phyloP scores from a whole-genome alignment of 495 filamentous ascomycete genomes.

The Xylaria flabelliformis region DNA sequence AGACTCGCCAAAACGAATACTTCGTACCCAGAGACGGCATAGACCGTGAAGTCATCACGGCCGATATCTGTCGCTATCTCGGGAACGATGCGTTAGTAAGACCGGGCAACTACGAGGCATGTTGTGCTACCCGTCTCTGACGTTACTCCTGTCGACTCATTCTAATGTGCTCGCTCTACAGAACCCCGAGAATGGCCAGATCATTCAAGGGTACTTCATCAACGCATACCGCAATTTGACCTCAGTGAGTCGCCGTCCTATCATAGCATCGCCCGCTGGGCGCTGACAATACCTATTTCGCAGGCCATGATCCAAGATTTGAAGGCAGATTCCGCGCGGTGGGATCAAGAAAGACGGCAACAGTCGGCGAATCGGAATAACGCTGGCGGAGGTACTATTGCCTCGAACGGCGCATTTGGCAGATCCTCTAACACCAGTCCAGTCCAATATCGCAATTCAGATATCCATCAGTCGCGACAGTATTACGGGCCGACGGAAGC shows the following conservation, averaged over 20 bases:
- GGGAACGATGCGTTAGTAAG: constrained; percentile 90
- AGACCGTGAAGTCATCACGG: constrained; percentile 90
- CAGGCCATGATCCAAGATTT: constrained; percentile 91
- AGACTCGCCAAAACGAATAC: constrained; percentile 76
- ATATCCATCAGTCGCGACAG: constrained; percentile 58
- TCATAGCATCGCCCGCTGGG: constrained; percentile 8
- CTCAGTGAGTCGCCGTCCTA: constrained; percentile 64
- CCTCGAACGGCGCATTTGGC: constrained; percentile 57
- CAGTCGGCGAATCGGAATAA: constrained; percentile 51
- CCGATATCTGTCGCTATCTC: constrained; percentile 93
- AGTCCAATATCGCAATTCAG: constrained; percentile 61
- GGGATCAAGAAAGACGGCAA: constrained; percentile 73
- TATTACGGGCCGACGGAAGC: constrained; percentile 55
- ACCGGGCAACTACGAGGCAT: constrained; percentile 82
- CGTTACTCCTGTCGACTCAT: constrained; percentile 11
- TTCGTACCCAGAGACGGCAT: constrained; percentile 91
- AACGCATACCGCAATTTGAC: constrained; percentile 88
- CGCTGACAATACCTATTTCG: constrained; percentile 27
- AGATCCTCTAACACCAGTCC: constrained; percentile 64
- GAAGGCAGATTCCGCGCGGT: constrained; percentile 79
- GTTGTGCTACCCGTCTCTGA: constrained; percentile 22
- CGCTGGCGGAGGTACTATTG: constrained; percentile 62
- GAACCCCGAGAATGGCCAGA: constrained; percentile 61
- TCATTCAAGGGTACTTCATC: constrained; percentile 77
- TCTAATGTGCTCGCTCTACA: constrained; percentile 33